These are phyloP conservation scores for Hordeum pubiflorum DNA, from an alignment of 202 grass and related monocot species.

Conservation along the genomic window DNA sequence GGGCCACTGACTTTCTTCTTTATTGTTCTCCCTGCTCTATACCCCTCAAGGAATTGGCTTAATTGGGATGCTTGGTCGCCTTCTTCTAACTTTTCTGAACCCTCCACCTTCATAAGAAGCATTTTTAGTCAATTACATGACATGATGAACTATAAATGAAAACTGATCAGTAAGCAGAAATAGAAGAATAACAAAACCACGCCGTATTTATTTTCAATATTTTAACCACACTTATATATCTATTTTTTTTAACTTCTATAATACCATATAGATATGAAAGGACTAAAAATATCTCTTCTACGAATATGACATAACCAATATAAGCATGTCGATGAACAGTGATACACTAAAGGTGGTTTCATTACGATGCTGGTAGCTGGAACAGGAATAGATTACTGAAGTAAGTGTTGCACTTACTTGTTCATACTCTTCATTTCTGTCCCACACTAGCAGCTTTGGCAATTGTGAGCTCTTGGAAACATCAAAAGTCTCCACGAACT, in stretches of 20 bases:
- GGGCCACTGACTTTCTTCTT: constrained; percentile 80
- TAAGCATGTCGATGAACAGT: constrained; percentile 1
- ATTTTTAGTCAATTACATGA: constrained; percentile 14
- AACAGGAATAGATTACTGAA: background rate
- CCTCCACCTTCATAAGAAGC: constrained; percentile 61
- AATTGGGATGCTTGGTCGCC: constrained; percentile 71
- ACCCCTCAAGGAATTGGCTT: constrained; percentile 86
- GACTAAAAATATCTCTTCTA: background rate
- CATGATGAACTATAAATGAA: background rate
- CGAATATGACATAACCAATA: background rate
- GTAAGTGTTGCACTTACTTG: constrained; percentile 44
- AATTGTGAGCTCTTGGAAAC: constrained; percentile 61
- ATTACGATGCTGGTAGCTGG: background rate
- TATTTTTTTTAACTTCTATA: background rate
- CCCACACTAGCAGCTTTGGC: constrained; percentile 88
- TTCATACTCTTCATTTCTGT: constrained; percentile 91
- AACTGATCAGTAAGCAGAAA: background rate
- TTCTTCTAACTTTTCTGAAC: constrained; percentile 71
- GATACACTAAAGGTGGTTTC: constrained; percentile 7
- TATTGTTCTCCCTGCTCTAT: constrained; percentile 80
- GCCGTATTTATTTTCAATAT: background rate
- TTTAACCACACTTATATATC: background rate
- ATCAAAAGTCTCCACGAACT: constrained; percentile 90
- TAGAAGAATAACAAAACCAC: background rate
- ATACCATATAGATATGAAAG: background rate